phyloP scores from a whole-genome alignment of 2,329 filamentous ascomycete species.

The Tricladium varicosporioides region DNA sequence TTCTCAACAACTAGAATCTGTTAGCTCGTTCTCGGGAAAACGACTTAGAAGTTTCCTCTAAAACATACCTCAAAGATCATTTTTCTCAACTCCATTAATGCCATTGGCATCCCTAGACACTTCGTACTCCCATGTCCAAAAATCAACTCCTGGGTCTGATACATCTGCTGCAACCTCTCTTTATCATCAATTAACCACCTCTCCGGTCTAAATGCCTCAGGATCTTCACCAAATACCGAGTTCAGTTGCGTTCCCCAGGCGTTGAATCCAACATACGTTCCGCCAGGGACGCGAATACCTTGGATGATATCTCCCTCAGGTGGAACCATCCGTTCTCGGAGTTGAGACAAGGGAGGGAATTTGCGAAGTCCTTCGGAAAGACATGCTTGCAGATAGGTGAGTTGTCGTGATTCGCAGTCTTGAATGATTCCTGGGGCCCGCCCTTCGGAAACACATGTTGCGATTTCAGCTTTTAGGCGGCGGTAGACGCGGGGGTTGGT shows the following conservation, averaged over 20 bases:
- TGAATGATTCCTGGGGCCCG: not conserved
- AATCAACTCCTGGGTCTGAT: slow-evolving; percentile 40
- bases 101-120: slow-evolving; percentile 48
- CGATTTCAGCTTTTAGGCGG: slow-evolving; percentile 17
- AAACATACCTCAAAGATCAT: slow-evolving; percentile 44
- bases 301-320: slow-evolving; percentile 19
- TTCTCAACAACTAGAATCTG: not conserved
- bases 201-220: slow-evolving; percentile 45
- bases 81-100: slow-evolving; percentile 49
- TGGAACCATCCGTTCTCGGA: slow-evolving; percentile 20
- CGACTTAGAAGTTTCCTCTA: not conserved
- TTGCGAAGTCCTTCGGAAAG: slow-evolving; percentile 49
- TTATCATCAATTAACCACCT: slow-evolving; percentile 43
- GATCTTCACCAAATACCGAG: slow-evolving; percentile 38
- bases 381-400: slow-evolving; percentile 49
- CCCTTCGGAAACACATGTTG: not conserved
- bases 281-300: slow-evolving; percentile 19
- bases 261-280: slow-evolving; percentile 33
- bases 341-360: slow-evolving; percentile 41
- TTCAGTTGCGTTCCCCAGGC: slow-evolving; percentile 26
- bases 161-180: slow-evolving; percentile 33
- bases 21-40: not conserved
- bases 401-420: slow-evolving; percentile 24
- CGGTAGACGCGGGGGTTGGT: slow-evolving; percentile 15
- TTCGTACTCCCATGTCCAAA: slow-evolving; percentile 45